A percentile compares a stretch with the other conserved stretches of the same genome.
Evolutionary conservation across 2,329 filamentous ascomycete species (phyloP).

Genomic region (Esteya vermicola): DNA sequence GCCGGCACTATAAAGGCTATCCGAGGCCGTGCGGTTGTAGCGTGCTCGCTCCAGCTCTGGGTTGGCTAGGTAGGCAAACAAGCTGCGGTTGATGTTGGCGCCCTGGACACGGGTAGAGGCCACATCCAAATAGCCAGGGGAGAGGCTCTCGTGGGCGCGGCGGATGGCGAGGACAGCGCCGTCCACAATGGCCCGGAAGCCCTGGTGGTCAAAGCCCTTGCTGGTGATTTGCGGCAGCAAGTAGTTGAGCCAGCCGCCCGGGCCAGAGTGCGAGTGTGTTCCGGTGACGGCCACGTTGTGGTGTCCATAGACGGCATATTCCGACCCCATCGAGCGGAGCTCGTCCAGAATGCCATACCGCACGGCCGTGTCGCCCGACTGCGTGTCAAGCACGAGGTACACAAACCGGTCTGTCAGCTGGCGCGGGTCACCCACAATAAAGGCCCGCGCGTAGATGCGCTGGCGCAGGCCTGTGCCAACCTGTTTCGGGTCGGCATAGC

Average conservation of each 20-base stretch:
- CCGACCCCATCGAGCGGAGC: constrained; percentile 50
- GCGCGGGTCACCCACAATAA: constrained; percentile 61
- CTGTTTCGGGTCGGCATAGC: constrained; percentile 69
- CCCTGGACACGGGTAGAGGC: constrained; percentile 47
- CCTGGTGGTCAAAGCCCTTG: constrained; percentile 71
- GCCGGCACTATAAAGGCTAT: constrained; percentile 21
- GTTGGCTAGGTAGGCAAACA: constrained; percentile 75
- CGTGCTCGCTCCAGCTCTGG: constrained; percentile 54
- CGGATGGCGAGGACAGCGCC: constrained; percentile 68
- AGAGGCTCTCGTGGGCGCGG: constrained; percentile 50
- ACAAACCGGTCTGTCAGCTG: constrained; percentile 59
- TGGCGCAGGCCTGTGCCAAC: constrained; percentile 74
- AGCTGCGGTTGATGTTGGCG: constrained; percentile 72
- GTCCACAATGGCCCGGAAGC: constrained; percentile 75
- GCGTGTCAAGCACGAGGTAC: constrained; percentile 76
- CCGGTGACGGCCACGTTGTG: constrained; percentile 80
- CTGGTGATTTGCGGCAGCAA: constrained; percentile 80
- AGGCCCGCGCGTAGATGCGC: constrained; percentile 71
- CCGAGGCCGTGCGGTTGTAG: no score
- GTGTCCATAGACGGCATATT: constrained; percentile 61
- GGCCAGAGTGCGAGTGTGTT: constrained; percentile 81
- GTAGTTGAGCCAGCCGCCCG: constrained; percentile 87
- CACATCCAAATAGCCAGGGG: constrained; percentile 50
- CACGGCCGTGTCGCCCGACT: constrained; percentile 75
- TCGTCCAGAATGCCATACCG: constrained; percentile 69